Evolutionary conservation across 768 basidiomycete genomes (phyloP), one percentile per base, ranked within the genome.

Genomic region (Amanita thiersii): DNA sequence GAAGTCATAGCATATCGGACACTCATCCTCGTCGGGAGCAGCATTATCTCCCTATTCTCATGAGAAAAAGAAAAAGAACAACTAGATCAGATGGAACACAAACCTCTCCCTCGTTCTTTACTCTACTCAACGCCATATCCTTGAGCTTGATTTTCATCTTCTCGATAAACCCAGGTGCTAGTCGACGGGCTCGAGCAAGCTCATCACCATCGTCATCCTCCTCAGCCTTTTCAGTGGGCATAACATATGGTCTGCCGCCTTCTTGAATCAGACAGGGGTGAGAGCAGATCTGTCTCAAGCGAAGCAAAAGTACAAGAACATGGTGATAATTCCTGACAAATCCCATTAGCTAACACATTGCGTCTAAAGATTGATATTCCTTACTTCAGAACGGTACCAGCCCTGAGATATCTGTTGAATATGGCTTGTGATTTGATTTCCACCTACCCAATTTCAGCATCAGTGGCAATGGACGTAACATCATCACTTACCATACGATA

Each of bases 251-350:
- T 1, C 56, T 62, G 2, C 62, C 70, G 25, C 68, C 66, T 48
- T 80, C 77, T 51, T 76, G 73, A 23, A 86, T 76, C 5, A 86
- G 63, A 10, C 67, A 71, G 2, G 85, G 79, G 54, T 85, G 83
- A 26, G 74, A 72, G 52, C 80, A 83, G 26, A 83, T 60, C 51
- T 85, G 83, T 7, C 81, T 70, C 1, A 87, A 66, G 8, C 82
- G 69, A 2, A 72, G 54, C 11, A 72, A 52, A 4, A 73, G 47
- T 5, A 72, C 69, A 4, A 73, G 56, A 35, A 77, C 75, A 52
- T 75, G 71, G 30, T 68, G 63, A 46, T 79, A 79, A 49, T 82
- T 77, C 52, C 71, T 75, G 36, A 1, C 8, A 17, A 29, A 20
- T n/a, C n/a, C 4, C 20, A 8, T 37, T 28, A 35, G 17, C 30